Conservation (phyloP, 2,329 filamentous ascomycete species). For the Penicillium sp. region DNA sequence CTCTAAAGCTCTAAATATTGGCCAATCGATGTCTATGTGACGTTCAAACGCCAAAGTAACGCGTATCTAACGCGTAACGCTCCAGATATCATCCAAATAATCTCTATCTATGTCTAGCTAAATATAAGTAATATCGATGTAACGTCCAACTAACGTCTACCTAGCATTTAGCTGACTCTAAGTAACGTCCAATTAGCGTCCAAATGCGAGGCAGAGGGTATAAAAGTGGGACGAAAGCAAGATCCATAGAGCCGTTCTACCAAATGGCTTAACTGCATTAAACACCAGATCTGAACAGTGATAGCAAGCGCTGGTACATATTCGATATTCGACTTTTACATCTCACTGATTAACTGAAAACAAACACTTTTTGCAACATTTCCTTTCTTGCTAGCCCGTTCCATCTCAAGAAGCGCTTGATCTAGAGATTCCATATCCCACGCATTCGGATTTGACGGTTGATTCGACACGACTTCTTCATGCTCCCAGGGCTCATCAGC, state of each 20-base stretch:
- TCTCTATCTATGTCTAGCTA: background rate
- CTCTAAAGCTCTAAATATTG: background rate
- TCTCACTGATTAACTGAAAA: constrained; percentile 17
- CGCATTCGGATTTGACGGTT: background rate
- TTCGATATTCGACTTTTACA: constrained; percentile 2
- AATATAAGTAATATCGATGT: background rate
- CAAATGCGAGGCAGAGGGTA: background rate
- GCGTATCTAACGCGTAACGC: too few species aligned
- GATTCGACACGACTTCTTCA: background rate
- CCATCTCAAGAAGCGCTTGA: constrained; percentile 14
- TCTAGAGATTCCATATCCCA: constrained; percentile 16
- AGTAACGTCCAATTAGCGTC: background rate
- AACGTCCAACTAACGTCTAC: background rate
- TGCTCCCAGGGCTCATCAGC: constrained; percentile 10
- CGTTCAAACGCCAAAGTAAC: background rate
- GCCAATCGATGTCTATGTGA: background rate
- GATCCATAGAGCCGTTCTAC: background rate
- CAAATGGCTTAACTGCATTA: background rate
- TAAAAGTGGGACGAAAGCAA: background rate
- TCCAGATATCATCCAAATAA: background rate
- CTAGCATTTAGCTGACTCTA: too few species aligned
- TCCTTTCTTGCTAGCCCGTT: constrained; percentile 11
- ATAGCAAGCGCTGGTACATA: background rate
- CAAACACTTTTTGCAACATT: constrained; percentile 16
- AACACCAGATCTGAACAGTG: background rate